Evolutionary conservation across 139 green algal genomes (phyloP), one percentile per base, ranked within the genome.

Genomic region (Closterium sp.): DNA sequence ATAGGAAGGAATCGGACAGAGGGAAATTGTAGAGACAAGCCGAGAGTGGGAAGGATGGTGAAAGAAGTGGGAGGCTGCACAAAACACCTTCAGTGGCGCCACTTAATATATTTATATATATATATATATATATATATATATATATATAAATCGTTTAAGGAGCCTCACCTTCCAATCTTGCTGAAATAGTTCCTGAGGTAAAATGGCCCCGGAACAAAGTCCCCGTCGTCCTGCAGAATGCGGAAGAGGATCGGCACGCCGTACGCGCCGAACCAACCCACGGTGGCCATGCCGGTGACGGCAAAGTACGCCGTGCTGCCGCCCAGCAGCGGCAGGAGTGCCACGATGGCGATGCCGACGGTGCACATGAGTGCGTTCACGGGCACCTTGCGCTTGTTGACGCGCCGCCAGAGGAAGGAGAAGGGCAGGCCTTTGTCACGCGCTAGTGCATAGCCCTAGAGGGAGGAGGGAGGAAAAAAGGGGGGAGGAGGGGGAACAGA

Each of bases 171-270:
- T 70, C 45, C 45, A 17, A 70, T 22, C 45, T 28, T 24, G 31
- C 88, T 31, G 32, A 91, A n/a, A 13, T 91, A 92, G 27, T 89
- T 92, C 29, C 90, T 45, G 42, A 93, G n/a, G 86, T 90, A 90
- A 38, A 93, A 93, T 0, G 90, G 90, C n/a, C 90, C 90, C 2
- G 84, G 90, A 28, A 86, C 86, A 90, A 93, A 93, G 27, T 38
- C 28, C n/a, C 17, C 24, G 24, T 73, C 31, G 13, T 24, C 11
- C 13, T 86, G 42, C 1, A 50, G 21, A 6, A 93, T 89, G 19
- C 90, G 90, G 86, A 93, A 93, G 90, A 90, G 70, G 90, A 93
- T 93, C 34, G 90, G 90, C 4, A 93, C 73, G 4, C 73, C 90
- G 90, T 93, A 93, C 11, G n/a, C 85, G 79, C 84, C 90, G 11